Conservation (phyloP, 192 early-diverging fungal species). For the Podila horticola region DNA sequence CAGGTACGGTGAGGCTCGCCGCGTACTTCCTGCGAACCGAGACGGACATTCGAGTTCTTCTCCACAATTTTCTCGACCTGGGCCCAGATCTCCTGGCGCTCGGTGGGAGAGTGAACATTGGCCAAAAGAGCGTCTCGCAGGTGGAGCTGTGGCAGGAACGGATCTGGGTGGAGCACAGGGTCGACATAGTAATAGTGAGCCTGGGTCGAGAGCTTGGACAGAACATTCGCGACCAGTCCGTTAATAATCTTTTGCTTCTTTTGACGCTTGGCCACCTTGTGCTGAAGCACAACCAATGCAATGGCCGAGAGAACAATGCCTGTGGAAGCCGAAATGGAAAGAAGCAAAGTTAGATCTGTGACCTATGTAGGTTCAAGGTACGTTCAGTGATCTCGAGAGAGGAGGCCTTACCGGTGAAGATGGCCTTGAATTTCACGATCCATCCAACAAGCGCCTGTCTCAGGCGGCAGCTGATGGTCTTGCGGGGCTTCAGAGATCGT, state of each 20-base stretch:
- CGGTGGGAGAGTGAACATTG: conserved; percentile 43
- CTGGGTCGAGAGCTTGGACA: conserved; percentile 51
- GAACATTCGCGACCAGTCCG: conserved; percentile 39
- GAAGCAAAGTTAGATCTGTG: background rate
- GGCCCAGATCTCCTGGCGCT: conserved; percentile 67
- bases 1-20: conserved; percentile 73
- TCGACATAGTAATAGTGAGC: conserved; percentile 69
- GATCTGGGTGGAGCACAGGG: conserved; percentile 67
- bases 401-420: conserved; percentile 17
- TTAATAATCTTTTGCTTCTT: conserved; percentile 28
- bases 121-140: conserved; percentile 69
- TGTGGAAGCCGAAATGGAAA: background rate
- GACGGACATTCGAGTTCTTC: conserved; percentile 71
- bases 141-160: conserved; percentile 51
- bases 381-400: background rate
- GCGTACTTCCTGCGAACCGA: conserved; percentile 63
- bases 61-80: conserved; percentile 66
- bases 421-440: conserved; percentile 35
- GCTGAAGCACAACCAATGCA: conserved; percentile 10
- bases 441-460: conserved; percentile 37
- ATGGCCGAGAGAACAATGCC: conserved; percentile 2
- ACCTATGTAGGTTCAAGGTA: background rate
- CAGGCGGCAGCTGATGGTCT: conserved; percentile 25
- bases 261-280: conserved; percentile 12
- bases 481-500: conserved; percentile 32